These are phyloP conservation scores for Venturia nashicola DNA, from an alignment of 2,329 filamentous ascomycete species.

Conservation along the genomic window DNA sequence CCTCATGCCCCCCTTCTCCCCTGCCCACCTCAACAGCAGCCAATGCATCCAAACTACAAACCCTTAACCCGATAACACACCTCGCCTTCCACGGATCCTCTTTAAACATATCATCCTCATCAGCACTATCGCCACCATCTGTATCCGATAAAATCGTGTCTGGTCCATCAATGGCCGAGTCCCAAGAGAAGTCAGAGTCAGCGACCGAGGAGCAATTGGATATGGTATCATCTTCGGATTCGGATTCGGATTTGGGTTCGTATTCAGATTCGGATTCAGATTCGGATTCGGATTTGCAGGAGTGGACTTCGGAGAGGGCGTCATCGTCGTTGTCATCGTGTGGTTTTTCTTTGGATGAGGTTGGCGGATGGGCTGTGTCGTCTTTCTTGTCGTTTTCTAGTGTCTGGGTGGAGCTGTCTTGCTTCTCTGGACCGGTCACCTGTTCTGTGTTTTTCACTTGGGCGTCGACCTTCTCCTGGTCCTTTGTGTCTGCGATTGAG, in stretches of 20 bases:
- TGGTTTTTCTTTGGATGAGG: neutral
- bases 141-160: neutral
- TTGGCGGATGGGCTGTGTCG: neutral
- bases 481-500: neutral
- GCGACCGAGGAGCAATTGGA: constrained; percentile 5
- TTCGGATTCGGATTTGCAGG: neutral
- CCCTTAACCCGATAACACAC: constrained; percentile 33
- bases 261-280: neutral
- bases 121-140: constrained; percentile 3
- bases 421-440: neutral
- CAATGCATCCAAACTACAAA: constrained; percentile 31
- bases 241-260: neutral
- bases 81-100: constrained; percentile 34
- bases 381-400: neutral
- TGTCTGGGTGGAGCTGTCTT: neutral
- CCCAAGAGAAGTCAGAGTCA: constrained; percentile 9
- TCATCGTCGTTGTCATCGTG: neutral
- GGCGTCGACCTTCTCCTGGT: neutral
- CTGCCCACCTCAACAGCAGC: constrained; percentile 30
- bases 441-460: neutral
- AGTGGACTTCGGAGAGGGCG: neutral
- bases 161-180: constrained; percentile 9
- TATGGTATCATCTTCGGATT: neutral
- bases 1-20: constrained; percentile 2
- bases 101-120: constrained; percentile 13